Base-by-base conservation (phyloP, 2,329 filamentous ascomycete species). In the Monosporascus sp. region DNA sequence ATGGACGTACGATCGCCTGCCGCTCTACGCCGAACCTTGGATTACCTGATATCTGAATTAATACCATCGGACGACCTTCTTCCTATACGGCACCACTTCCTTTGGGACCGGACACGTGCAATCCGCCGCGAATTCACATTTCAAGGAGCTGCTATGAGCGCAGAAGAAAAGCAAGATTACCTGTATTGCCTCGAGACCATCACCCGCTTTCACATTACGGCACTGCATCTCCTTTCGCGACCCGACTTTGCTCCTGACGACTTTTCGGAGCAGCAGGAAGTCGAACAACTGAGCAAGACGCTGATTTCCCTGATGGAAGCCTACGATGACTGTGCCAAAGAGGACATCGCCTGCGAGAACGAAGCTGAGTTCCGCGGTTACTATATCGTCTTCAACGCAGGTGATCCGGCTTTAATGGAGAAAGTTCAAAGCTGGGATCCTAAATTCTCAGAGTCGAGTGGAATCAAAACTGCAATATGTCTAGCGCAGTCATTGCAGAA, bases 41-140 rank as follows among this genome's bases (percentile, higher is more conserved):
- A 86, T 63, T 87, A 88, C 59, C 72, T 88, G 3, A 74, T 88
- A 47, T 76, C 85, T 60, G 74, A 79, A 49, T 70, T 88, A 3
- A 70, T 88, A 45, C 73, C 72, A 41, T 70, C 76, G 5, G 80
- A 86, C 47, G 76, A 75, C 54, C 75, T 81, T 48, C 72, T 88
- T 7, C 74, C 80, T 0, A 61, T 69, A 5, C 70, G 81, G 44
- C 85, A 88, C 61, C 80, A 79, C 52, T 88, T 86, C 54, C 72
- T 88, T 1, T 87, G 85, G 83, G 85, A 88, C 63, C 76, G 85
- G 44, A 87, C 85, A 22, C 75, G 85, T 53, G 83, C 83, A 8
- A 83, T 88, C 53, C 81, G 85, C 24, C 80, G 85, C 56, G 85
- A 88, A 63, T 86, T 88, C 60, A 82, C 83, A 18, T 86, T 87